Conservation (phyloP, 2,329 filamentous ascomycete species). For the Cryphonectria naterciae region DNA sequence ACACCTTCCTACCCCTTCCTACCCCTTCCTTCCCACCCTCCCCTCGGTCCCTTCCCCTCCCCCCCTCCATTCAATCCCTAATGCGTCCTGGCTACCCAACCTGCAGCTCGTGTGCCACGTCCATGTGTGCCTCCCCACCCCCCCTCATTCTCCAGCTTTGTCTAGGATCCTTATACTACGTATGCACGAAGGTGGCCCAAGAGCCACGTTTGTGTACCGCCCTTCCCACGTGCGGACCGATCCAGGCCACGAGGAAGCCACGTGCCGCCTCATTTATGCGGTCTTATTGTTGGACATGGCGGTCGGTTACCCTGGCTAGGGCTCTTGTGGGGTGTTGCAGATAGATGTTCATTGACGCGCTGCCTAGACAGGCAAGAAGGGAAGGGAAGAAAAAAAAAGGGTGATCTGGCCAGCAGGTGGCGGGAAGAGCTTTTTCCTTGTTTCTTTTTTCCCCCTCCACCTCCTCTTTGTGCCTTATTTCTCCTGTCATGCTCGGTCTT, state of each 20-base stretch:
- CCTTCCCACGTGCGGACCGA: slow-evolving; percentile 15
- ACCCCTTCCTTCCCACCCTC: neutral
- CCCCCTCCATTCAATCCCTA: neutral
- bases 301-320: slow-evolving; percentile 32
- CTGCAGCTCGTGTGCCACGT: slow-evolving; percentile 22
- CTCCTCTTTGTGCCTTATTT: neutral
- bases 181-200: neutral
- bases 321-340: slow-evolving; percentile 21
- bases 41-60: no score
- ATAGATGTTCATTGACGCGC: slow-evolving; percentile 20
- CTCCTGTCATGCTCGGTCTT: neutral
- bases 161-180: slow-evolving; percentile 7
- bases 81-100: neutral
- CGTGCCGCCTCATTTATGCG: slow-evolving; percentile 15
- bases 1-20: no score
- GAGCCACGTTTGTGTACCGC: slow-evolving; percentile 15
- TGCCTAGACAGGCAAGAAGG: slow-evolving; percentile 4
- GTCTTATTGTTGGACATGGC: slow-evolving; percentile 33
- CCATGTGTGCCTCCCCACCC: slow-evolving; percentile 2
- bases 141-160: neutral
- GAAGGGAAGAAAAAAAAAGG: slow-evolving; percentile 7
- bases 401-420: slow-evolving; percentile 16
- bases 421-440: slow-evolving; percentile 1
- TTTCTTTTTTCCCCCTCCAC: neutral
- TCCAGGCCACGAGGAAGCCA: slow-evolving; percentile 29